Evolutionary conservation across 179 eudicot species (phyloP).

Genomic region (Spinacia oleracea): DNA sequence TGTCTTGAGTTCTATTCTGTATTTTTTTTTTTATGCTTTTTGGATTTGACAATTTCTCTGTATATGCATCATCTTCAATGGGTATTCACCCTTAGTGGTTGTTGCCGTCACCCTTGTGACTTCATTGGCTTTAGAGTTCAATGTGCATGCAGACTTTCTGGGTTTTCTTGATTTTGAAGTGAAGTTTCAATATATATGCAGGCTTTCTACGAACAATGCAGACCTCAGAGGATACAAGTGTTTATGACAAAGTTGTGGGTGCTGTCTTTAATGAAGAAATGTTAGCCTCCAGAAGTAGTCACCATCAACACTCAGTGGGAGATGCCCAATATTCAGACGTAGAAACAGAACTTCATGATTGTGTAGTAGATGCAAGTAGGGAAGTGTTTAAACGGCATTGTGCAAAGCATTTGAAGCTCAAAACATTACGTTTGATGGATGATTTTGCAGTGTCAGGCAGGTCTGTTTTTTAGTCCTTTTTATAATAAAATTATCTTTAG

Average conservation of each 20-base stretch:
- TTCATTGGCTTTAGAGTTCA: background rate
- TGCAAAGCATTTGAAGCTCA: slow-evolving; percentile 80
- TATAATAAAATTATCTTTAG: slow-evolving; percentile 7
- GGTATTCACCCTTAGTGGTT: background rate
- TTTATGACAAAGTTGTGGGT: slow-evolving; percentile 83
- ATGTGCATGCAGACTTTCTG: background rate
- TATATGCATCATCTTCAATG: background rate
- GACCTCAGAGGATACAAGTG: slow-evolving; percentile 81
- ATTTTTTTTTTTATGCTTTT: too few species aligned
- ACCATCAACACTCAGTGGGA: slow-evolving; percentile 44
- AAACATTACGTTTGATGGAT: slow-evolving; percentile 64
- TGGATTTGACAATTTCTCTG: background rate
- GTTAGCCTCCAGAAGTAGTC: slow-evolving; percentile 47
- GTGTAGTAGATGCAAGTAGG: slow-evolving; percentile 51
- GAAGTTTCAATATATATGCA: slow-evolving; percentile 31
- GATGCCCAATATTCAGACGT: slow-evolving; percentile 54
- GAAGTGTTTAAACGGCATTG: slow-evolving; percentile 75
- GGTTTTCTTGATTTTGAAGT: slow-evolving; percentile 4
- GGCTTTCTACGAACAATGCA: slow-evolving; percentile 80
- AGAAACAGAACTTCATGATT: slow-evolving; percentile 72
- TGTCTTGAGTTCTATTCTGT: background rate
- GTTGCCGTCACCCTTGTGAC: background rate
- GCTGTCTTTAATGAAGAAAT: slow-evolving; percentile 78
- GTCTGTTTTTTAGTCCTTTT: slow-evolving; percentile 36
- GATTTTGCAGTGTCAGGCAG: slow-evolving; percentile 51